phyloP scores from a whole-genome alignment of 176 grass and related monocot genomes.

The Puccinellia tenuiflora region DNA sequence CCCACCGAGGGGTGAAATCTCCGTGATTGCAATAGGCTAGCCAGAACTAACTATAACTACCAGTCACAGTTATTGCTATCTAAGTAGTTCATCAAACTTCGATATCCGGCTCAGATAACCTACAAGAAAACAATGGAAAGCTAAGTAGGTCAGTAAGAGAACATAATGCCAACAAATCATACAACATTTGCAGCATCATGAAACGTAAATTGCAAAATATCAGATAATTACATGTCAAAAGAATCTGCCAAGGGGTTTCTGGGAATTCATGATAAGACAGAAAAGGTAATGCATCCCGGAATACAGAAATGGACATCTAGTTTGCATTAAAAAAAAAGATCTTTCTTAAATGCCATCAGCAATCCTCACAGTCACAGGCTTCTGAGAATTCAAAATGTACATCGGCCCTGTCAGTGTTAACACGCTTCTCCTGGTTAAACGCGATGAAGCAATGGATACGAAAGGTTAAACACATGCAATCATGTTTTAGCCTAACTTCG shows the following conservation, averaged over 20 bases:
- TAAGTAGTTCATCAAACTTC: background rate
- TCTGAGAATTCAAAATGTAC: background rate
- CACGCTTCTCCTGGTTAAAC: background rate
- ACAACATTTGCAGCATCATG: background rate
- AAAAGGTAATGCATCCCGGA: background rate
- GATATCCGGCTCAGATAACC: slow-evolving; percentile 1
- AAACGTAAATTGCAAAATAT: background rate
- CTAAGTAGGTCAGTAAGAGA: background rate
- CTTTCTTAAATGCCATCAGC: background rate
- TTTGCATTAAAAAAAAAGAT: background rate
- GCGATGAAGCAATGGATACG: background rate
- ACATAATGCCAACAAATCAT: background rate
- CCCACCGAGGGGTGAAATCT: background rate
- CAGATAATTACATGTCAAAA: background rate
- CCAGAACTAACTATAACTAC: background rate
- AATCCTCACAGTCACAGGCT: background rate
- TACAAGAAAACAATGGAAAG: slow-evolving; percentile 16
- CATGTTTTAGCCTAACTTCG: background rate
- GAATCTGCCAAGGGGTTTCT: background rate
- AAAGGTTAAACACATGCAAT: background rate
- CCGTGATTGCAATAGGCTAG: background rate
- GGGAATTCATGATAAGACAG: background rate
- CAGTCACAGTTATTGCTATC: background rate
- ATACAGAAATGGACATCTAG: background rate
- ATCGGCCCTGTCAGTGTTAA: background rate